phyloP scores from a whole-genome alignment of 2,329 filamentous ascomycete genomes.

The Seiridium unicorne region DNA sequence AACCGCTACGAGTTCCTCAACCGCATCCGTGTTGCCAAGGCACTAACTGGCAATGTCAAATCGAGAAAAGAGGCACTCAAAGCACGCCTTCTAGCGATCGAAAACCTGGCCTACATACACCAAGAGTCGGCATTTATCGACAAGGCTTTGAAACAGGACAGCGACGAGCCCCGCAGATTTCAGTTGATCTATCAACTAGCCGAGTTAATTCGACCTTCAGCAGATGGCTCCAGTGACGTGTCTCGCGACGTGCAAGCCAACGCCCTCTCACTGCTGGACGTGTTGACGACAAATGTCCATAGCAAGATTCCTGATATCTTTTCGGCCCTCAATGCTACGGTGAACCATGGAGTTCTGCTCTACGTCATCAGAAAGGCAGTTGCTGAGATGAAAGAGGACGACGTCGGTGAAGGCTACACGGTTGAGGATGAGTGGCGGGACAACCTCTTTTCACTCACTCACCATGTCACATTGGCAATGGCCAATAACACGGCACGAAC shows the following conservation, averaged over 20 bases:
- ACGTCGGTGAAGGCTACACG: constrained; percentile 58
- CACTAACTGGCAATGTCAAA: constrained; percentile 63
- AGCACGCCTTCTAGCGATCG: constrained; percentile 80
- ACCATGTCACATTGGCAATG: constrained; percentile 74
- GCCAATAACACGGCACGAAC: constrained; percentile 37
- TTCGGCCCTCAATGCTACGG: constrained; percentile 88
- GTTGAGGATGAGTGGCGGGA: constrained; percentile 86
- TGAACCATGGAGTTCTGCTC: constrained; percentile 92
- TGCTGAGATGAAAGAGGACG: constrained; percentile 68
- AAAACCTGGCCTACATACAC: constrained; percentile 89
- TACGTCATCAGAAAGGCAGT: constrained; percentile 92
- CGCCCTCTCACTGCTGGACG: constrained; percentile 78
- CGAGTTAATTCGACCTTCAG: constrained; percentile 83
- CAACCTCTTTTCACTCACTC: constrained; percentile 81
- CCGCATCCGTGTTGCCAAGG: constrained; percentile 79
- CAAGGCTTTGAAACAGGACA: constrained; percentile 82
- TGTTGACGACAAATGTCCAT: constrained; percentile 72
- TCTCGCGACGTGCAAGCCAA: constrained; percentile 79
- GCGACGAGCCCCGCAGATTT: constrained; percentile 82
- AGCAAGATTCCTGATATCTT: constrained; percentile 78
- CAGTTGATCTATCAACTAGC: constrained; percentile 91
- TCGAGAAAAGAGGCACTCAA: constrained; percentile 75
- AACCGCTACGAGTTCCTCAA: constrained; percentile 83
- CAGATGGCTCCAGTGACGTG: constrained; percentile 64
- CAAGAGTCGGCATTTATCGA: constrained; percentile 79